Conservation (phyloP, 2,329 filamentous ascomycete species). For the Alternaria arbusti region DNA sequence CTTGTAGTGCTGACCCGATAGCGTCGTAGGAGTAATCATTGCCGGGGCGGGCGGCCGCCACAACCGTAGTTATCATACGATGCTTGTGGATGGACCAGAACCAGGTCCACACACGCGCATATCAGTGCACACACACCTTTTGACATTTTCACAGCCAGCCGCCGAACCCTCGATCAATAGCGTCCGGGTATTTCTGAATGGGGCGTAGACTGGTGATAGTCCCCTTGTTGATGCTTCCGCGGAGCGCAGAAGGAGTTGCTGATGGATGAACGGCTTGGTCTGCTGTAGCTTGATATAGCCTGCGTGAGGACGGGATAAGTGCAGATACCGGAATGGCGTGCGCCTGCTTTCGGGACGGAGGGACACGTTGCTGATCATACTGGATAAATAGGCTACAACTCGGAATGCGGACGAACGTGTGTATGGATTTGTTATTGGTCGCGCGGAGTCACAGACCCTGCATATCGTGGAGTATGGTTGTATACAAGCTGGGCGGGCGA, state of each 20-base stretch:
- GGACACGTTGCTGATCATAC: not conserved
- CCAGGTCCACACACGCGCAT: not conserved
- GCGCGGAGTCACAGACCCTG: not conserved
- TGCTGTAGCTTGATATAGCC: not conserved
- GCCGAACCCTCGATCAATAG: not conserved
- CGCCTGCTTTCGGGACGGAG: not conserved
- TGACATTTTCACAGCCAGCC: not conserved
- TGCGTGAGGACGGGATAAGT: not conserved
- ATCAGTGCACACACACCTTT: slow-evolving; percentile 1
- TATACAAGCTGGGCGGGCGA: not conserved
- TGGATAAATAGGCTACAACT: not conserved
- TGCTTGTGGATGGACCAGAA: not conserved
- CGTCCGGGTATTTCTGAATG: not conserved
- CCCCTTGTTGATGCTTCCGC: not conserved
- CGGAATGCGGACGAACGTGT: not conserved
- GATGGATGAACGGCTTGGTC: not conserved
- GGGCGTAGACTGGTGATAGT: not conserved
- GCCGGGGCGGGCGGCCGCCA: not conserved
- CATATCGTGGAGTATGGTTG: not conserved
- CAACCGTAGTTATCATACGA: slow-evolving; percentile 2
- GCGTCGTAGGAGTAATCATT: not conserved
- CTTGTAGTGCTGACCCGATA: not conserved
- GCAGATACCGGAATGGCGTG: not conserved
- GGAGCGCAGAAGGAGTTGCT: not conserved
- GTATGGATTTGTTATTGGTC: not conserved